Percentiles rank a stretch among this genome's conserved stretches.
phyloP scores from a whole-genome alignment of 2,329 filamentous ascomycete genomes.

The Stromatinia cepivora region DNA sequence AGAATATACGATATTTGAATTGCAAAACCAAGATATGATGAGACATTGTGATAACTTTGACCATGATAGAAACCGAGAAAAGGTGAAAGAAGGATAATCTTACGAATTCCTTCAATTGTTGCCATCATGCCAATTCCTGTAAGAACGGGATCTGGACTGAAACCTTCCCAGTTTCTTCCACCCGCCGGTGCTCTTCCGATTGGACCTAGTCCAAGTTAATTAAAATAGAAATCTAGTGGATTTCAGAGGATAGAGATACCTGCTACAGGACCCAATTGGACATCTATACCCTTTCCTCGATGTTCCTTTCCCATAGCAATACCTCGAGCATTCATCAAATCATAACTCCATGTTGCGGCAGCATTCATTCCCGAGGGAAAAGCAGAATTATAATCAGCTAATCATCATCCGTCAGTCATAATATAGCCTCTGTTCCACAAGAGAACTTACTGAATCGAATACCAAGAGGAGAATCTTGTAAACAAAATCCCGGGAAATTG shows the following conservation, averaged over 20 bases:
- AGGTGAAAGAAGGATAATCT: too few species aligned
- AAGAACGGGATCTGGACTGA: conserved; percentile 73
- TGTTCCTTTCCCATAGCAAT: conserved; percentile 70
- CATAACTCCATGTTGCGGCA: conserved; percentile 73
- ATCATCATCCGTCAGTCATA: conserved; percentile 46
- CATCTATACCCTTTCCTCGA: conserved; percentile 70
- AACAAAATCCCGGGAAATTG: conserved; percentile 38
- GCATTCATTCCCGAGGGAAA: conserved; percentile 77
- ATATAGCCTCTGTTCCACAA: not conserved
- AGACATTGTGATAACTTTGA: too few species aligned
- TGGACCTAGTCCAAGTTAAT: conserved; percentile 40
- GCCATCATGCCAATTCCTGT: conserved; percentile 71
- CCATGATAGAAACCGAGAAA: not conserved
- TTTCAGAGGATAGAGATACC: conserved; percentile 39
- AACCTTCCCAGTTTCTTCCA: conserved; percentile 70
- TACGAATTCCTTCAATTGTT: conserved; percentile 69
- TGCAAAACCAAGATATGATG: not conserved
- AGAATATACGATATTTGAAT: too few species aligned
- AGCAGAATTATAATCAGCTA: conserved; percentile 68
- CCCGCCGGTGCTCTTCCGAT: conserved; percentile 66
- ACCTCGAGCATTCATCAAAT: conserved; percentile 66
- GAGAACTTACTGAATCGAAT: conserved; percentile 45
- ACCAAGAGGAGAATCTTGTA: conserved; percentile 41
- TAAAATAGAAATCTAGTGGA: too few species aligned
- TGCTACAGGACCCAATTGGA: conserved; percentile 74